Evolutionary conservation across 1,284 basidiomycete species (phyloP).

Genomic region (Heterobasidion occidentale): DNA sequence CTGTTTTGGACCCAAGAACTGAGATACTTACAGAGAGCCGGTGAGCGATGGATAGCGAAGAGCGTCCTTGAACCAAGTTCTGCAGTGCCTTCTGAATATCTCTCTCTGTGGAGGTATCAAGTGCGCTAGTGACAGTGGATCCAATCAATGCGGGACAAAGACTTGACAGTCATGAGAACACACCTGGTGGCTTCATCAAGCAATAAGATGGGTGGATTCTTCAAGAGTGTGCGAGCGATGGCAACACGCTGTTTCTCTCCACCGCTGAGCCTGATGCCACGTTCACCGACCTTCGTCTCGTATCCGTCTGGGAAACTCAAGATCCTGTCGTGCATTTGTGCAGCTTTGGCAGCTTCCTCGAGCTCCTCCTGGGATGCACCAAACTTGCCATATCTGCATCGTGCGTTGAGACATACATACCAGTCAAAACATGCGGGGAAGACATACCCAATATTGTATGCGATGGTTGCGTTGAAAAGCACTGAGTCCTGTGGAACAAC

Average conservation of each 20-base stretch:
- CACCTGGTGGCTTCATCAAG: slow-evolving; percentile 79
- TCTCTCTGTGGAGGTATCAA: slow-evolving; percentile 80
- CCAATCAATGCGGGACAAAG: neutral
- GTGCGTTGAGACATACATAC: neutral
- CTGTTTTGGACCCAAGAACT: slow-evolving; percentile 11
- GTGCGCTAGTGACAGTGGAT: slow-evolving; percentile 36
- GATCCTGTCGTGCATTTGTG: slow-evolving; percentile 79
- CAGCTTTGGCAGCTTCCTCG: slow-evolving; percentile 63
- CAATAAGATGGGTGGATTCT: slow-evolving; percentile 78
- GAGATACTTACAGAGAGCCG: slow-evolving; percentile 59
- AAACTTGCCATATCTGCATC: slow-evolving; percentile 61
- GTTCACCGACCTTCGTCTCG: slow-evolving; percentile 74
- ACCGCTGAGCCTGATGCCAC: slow-evolving; percentile 72
- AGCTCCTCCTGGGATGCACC: slow-evolving; percentile 62
- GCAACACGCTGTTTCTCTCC: slow-evolving; percentile 86
- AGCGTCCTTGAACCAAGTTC: slow-evolving; percentile 61
- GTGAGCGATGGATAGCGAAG: slow-evolving; percentile 75
- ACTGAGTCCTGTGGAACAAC: slow-evolving; percentile 78
- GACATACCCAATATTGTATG: slow-evolving; percentile 65
- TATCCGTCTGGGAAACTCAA: slow-evolving; percentile 76
- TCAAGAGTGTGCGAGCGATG: slow-evolving; percentile 80
- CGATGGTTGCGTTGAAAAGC: slow-evolving; percentile 79
- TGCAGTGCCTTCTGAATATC: slow-evolving; percentile 80
- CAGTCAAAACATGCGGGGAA: neutral
- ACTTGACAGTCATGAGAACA: slow-evolving; percentile 4